Evolutionary conservation across 176 grass and related monocot species (phyloP), one percentile per base, ranked within the genome.

Genomic region (Triticum monococcum): DNA sequence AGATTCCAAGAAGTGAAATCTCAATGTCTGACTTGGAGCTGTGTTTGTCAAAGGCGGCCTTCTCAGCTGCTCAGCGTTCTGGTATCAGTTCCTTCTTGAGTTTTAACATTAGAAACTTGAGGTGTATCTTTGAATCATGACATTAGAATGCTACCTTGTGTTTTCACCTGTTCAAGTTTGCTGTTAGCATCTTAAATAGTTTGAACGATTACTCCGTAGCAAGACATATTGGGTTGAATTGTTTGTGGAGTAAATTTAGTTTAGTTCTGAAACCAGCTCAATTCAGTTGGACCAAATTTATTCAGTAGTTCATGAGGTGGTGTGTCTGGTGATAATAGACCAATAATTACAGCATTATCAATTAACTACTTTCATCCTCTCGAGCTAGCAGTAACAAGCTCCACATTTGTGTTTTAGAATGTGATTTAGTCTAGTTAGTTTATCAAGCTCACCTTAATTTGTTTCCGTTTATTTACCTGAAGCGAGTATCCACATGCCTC

Each of bases 401-500:
- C 52, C 17, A 20, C 16, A 20, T 20, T 7, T 20, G 52, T 20
- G 1, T 56, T 56, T 56, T 56, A 1, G 2, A 20, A 56, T 56
- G 52, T 56, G 52, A 56, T 50, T 75, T 25, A 24, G 68, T 80
- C 62, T 75, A 76, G 83, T 22, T 69, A 68, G 31, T 76, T 80
- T 45, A 26, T 69, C 11, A 81, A 9, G 8, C 63, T 70, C 2
- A 18, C 12, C 45, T 84, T 87, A 68, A 81, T 87, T 26, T 18
- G 8, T 85, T 64, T 75, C 24, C 25, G 45, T 64, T 86, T 87
- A 50, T 54, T 70, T 80, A 28, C 63, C 17, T 91, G 72, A 92
- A 98, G 92, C 91, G 77, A 86, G 82, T 28, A 82, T 98, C 64
- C 96, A 98, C 86, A 98, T 98, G 96, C 93, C 96, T 66, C 96